These are phyloP conservation scores for Globisporangium takayamanum DNA, from an alignment of 352 stramenopile species.

Conservation along the genomic window DNA sequence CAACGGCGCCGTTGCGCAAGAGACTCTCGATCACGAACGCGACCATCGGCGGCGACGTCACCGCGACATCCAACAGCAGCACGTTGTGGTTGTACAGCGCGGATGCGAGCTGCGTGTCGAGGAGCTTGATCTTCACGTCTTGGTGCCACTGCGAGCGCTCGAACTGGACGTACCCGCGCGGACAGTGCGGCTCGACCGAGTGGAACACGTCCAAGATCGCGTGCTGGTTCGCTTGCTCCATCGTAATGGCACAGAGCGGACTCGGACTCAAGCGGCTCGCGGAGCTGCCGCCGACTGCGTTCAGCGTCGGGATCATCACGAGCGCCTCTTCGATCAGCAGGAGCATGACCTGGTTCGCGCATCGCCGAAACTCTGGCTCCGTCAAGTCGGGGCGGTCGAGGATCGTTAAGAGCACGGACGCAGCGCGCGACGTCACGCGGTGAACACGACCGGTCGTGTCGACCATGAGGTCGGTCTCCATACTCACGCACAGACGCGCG, in stretches of 20 bases:
- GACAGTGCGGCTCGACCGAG: slow-evolving; percentile 21
- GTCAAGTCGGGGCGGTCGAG: slow-evolving; percentile 12
- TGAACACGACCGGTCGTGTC: slow-evolving; percentile 8
- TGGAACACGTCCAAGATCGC: slow-evolving; percentile 23
- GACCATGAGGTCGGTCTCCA: neutral
- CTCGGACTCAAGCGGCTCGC: slow-evolving; percentile 1
- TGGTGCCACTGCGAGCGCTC: slow-evolving; percentile 14
- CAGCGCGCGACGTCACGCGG: slow-evolving; percentile 12
- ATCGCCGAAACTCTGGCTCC: slow-evolving; percentile 18
- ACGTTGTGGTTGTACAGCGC: slow-evolving; percentile 13
- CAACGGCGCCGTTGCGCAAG: slow-evolving; percentile 11
- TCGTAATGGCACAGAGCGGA: slow-evolving; percentile 5
- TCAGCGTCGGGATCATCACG: slow-evolving; percentile 16
- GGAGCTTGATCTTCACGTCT: slow-evolving; percentile 14
- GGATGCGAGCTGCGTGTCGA: slow-evolving; percentile 12
- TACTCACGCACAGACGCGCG: neutral
- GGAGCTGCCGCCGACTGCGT: neutral
- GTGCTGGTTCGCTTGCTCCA: slow-evolving; percentile 9
- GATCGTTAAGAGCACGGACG: slow-evolving; percentile 16
- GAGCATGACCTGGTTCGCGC: slow-evolving; percentile 27
- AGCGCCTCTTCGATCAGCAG: slow-evolving; percentile 31
- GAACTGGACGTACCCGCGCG: slow-evolving; percentile 19
- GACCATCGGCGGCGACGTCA: slow-evolving; percentile 10
- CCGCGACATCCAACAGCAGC: slow-evolving; percentile 9
- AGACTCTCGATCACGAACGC: slow-evolving; percentile 11